Evolutionary conservation across 805 yeast species (phyloP).

Genomic region (Hanseniaspora occidentalis): DNA sequence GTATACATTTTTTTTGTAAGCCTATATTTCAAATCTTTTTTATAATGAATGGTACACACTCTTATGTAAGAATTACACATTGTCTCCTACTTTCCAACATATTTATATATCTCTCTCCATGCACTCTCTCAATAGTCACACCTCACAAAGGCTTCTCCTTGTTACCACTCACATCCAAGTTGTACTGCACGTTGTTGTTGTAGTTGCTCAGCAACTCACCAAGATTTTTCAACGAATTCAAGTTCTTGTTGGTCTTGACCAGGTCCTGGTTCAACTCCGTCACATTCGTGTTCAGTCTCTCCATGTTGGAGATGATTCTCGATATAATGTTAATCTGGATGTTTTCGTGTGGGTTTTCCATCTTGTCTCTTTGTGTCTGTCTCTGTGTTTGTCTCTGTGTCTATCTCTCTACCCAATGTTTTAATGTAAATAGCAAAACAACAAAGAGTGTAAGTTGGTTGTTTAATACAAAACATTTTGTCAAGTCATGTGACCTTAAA

Average conservation of each 20-base stretch:
- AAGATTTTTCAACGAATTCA: slow-evolving; percentile 56
- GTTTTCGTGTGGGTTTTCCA: slow-evolving; percentile 84
- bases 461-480: too few species aligned
- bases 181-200: slow-evolving; percentile 55
- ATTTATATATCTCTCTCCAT: background rate
- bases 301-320: slow-evolving; percentile 69
- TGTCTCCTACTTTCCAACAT: background rate
- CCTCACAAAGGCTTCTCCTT: slow-evolving; percentile 37
- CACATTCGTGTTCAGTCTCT: slow-evolving; percentile 60
- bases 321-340: slow-evolving; percentile 64
- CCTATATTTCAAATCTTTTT: too few species aligned
- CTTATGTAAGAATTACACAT: too few species aligned
- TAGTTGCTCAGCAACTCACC: slow-evolving; percentile 75
- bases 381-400: background rate
- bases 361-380: slow-evolving; percentile 15
- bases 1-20: too few species aligned
- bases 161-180: slow-evolving; percentile 53
- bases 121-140: background rate
- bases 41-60: too few species aligned
- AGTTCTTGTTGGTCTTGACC: slow-evolving; percentile 47
- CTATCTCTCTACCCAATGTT: background rate
- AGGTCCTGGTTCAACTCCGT: slow-evolving; percentile 49
- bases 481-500: too few species aligned
- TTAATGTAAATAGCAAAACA: too few species aligned
- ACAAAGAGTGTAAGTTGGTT: too few species aligned